Evolutionary conservation across 2,329 filamentous ascomycete genomes (phyloP).

Genomic region (Lizonia empirigonia): DNA sequence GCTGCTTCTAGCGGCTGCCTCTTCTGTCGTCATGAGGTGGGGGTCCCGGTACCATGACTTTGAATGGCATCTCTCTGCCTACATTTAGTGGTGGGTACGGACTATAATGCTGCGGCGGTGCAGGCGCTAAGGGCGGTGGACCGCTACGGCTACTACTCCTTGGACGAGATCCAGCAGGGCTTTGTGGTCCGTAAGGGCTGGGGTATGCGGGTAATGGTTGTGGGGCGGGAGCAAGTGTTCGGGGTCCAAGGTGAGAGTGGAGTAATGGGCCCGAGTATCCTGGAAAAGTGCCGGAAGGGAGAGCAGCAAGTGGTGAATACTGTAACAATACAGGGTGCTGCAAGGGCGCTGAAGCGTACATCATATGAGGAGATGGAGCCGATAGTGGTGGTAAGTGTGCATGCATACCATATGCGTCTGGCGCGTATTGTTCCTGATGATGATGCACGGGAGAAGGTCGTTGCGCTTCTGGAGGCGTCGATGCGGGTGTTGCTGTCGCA

Average conservation of each 20-base stretch:
- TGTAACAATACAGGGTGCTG: slow-evolving; percentile 36
- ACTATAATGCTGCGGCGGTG: slow-evolving; percentile 35
- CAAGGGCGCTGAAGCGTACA: slow-evolving; percentile 26
- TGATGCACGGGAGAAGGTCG: slow-evolving; percentile 27
- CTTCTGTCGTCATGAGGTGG: slow-evolving; percentile 30
- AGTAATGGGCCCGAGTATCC: slow-evolving; percentile 20
- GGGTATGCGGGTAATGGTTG: slow-evolving; percentile 33
- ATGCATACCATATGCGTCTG: slow-evolving; percentile 28
- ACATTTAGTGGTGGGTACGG: slow-evolving; percentile 32
- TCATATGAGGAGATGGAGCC: slow-evolving; percentile 28
- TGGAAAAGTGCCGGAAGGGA: slow-evolving; percentile 29
- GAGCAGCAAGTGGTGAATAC: slow-evolving; percentile 35
- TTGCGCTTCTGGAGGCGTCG: slow-evolving; percentile 23
- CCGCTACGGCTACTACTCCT: slow-evolving; percentile 33
- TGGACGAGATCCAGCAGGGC: slow-evolving; percentile 23
- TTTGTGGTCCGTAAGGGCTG: slow-evolving; percentile 39
- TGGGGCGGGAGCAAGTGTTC: slow-evolving; percentile 36
- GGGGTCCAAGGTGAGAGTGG: slow-evolving; percentile 22
- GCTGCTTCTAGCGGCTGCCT: slow-evolving; percentile 36
- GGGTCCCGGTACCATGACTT: slow-evolving; percentile 40
- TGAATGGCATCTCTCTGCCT: slow-evolving; percentile 36
- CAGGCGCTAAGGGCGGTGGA: slow-evolving; percentile 39
- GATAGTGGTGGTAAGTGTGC: slow-evolving; percentile 24
- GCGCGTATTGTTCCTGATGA: slow-evolving; percentile 24
- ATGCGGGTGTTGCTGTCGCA: slow-evolving; percentile 24